Evolutionary conservation across 2,329 filamentous ascomycete species (phyloP).

Genomic region (Myotisia sp.): DNA sequence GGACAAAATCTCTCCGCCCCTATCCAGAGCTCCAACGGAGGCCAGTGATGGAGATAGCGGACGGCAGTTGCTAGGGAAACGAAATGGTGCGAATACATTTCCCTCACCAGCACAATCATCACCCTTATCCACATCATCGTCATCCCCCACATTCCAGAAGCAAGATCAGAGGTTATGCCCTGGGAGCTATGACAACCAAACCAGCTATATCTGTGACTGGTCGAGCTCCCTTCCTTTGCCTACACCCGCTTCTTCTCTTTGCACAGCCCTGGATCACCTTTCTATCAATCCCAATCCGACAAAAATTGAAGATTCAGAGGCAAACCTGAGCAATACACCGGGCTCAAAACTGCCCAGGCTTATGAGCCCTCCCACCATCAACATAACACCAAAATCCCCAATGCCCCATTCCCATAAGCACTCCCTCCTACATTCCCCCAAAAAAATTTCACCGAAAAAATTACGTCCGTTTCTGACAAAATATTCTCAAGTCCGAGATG

Average conservation of each 20-base stretch:
- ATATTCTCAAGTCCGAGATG: conserved; percentile 63
- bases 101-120: conserved; percentile 15
- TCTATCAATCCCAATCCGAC: conserved; percentile 7
- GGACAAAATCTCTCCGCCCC: conserved; percentile 21
- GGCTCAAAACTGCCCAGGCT: conserved; percentile 12
- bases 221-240: conserved; percentile 15
- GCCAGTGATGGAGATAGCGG: conserved; percentile 26
- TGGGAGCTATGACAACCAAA: conserved; percentile 16
- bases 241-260: conserved; percentile 18
- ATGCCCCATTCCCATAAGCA: conserved; percentile 18
- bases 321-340: neutral
- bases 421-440: conserved; percentile 22
- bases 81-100: conserved; percentile 39
- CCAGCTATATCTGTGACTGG: conserved; percentile 16
- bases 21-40: conserved; percentile 31
- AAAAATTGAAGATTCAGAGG: neutral
- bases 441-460: conserved; percentile 18
- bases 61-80: conserved; percentile 29
- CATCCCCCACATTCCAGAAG: conserved; percentile 10
- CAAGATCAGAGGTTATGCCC: conserved; percentile 8
- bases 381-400: too few species aligned
- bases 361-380: conserved; percentile 28
- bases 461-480: conserved; percentile 50
- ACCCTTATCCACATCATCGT: conserved; percentile 13
- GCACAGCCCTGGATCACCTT: conserved; percentile 24